Conservation (phyloP, 805 yeast genomes). For the Metschnikowia proteae region DNA sequence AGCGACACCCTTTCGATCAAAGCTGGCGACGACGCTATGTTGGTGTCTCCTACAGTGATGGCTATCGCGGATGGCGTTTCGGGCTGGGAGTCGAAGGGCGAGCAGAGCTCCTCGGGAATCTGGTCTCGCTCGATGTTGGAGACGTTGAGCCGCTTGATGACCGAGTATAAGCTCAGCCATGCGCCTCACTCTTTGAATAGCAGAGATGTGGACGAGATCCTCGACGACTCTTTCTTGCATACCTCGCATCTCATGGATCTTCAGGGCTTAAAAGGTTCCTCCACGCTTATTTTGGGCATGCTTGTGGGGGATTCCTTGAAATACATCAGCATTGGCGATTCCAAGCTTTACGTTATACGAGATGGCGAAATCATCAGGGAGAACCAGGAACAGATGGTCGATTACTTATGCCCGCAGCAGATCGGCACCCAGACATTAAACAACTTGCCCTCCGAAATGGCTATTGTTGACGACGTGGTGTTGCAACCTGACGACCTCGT, state of each 20-base stretch:
- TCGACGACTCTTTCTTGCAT: conserved; percentile 47
- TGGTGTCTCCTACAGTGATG: conserved; percentile 48
- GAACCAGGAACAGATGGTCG: conserved; percentile 46
- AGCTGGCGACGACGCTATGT: conserved; percentile 58
- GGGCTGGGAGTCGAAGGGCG: conserved; percentile 47
- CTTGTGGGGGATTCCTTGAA: conserved; percentile 45
- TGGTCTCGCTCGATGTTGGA: conserved; percentile 54
- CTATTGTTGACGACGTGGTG: conserved; percentile 42
- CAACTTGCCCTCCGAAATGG: conserved; percentile 45
- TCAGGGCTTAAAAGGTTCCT: conserved; percentile 45
- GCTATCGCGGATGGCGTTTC: conserved; percentile 58
- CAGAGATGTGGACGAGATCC: conserved; percentile 38
- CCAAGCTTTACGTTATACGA: conserved; percentile 45
- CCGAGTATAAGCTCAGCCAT: conserved; percentile 41
- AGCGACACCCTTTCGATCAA: conserved; percentile 49
- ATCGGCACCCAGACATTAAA: conserved; percentile 48
- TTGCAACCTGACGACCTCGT: conserved; percentile 41
- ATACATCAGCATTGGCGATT: conserved; percentile 52
- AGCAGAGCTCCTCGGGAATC: conserved; percentile 44
- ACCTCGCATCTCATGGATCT: conserved; percentile 49
- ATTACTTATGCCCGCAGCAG: conserved; percentile 49
- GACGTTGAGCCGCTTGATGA: conserved; percentile 44
- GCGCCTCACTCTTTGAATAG: conserved; percentile 36
- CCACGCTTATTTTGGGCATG: conserved; percentile 48
- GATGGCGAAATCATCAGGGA: conserved; percentile 40